Percentiles rank a stretch among this genome's conserved stretches.
Evolutionary conservation across 2,329 filamentous ascomycete genomes (phyloP).

Genomic region (Hysterium pulicare): DNA sequence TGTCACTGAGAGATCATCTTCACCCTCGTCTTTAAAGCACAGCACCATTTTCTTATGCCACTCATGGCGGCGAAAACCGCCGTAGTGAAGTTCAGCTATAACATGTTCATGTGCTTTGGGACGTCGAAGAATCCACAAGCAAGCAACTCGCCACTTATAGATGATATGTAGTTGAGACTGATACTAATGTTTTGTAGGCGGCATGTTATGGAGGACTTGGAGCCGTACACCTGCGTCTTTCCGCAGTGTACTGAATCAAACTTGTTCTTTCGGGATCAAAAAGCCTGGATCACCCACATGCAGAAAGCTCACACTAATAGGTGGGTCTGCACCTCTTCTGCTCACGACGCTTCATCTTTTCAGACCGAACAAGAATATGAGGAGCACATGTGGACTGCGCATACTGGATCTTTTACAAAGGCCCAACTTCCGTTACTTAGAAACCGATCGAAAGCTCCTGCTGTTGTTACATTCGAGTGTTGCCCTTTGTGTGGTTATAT

Average conservation of each 20-base stretch:
- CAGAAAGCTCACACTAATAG: neutral
- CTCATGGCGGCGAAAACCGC: too few relatives aligned
- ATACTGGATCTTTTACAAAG: constrained; percentile 1
- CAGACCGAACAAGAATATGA: constrained; percentile 6
- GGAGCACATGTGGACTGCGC: constrained; percentile 5
- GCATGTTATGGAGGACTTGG: constrained; percentile 24
- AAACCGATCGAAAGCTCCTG: neutral
- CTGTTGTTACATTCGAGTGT: constrained; percentile 1
- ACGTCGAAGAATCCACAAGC: too few relatives aligned
- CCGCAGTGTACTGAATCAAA: constrained; percentile 13
- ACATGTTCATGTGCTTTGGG: too few relatives aligned
- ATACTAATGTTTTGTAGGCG: constrained; percentile 7
- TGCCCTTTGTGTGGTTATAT: constrained; percentile 1
- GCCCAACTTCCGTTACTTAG: constrained; percentile 6
- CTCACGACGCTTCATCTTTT: constrained; percentile 3
- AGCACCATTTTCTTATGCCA: too few relatives aligned
- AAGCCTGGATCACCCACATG: constrained; percentile 6
- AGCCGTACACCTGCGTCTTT: constrained; percentile 26
- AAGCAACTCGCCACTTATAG: too few relatives aligned
- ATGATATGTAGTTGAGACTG: neutral
- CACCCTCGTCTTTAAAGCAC: too few relatives aligned
- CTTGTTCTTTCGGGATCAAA: constrained; percentile 8
- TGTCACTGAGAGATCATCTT: too few relatives aligned
- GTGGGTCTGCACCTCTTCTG: constrained; percentile 3
- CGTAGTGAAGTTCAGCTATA: too few relatives aligned